Evolutionary conservation across 306 rosid genomes (phyloP), one percentile per base, ranked within the genome.

Genomic region (Crataegus laevigata): DNA sequence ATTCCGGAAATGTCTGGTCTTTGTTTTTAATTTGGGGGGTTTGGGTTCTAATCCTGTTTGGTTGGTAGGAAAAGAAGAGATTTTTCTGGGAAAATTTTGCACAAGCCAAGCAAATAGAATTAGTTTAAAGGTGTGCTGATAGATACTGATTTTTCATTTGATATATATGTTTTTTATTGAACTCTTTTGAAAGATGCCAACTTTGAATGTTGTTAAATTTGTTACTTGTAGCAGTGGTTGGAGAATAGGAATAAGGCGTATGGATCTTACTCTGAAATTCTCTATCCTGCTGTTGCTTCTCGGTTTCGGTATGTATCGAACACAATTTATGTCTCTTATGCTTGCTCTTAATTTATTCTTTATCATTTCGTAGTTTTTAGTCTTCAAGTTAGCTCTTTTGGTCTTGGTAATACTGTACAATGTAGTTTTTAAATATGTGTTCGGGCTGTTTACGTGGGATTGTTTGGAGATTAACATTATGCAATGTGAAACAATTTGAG

Each of bases 201-300:
- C 40, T 4, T 55, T 64, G 42, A 22, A 12, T 30, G n/a, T 62
- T 77, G 22, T 66, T 72, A n/a, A 34, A 72, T 74, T 76, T 50
- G 30, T 52, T 70, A 21, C 11, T 28, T 74, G 60, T 22, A 28
- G 24, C 78, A 79, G 85, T 80, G 45, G 40, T 81, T 79, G 86
- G 80, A 85, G 79, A 55, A 22, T 75, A 73, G 88, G 87, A 82
- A 65, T 70, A 75, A 79, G 87, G 85, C 75, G 80, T 30, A 93
- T 91, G 96, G 96, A 89, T 87, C 82, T 81, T 80, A 66, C 81
- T 78, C 84, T 79, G 22, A 93, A 83, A 77, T 73, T 88, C 75
- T 75, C 71, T 54, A 45, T 66, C 25, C 76, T 91, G 51, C 85
- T 93, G 47, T 62, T 88, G 66, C 83, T 93, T 72, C 55, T 91